Conservation (phyloP, 257 asterid species). For the Capsicum baccatum region DNA sequence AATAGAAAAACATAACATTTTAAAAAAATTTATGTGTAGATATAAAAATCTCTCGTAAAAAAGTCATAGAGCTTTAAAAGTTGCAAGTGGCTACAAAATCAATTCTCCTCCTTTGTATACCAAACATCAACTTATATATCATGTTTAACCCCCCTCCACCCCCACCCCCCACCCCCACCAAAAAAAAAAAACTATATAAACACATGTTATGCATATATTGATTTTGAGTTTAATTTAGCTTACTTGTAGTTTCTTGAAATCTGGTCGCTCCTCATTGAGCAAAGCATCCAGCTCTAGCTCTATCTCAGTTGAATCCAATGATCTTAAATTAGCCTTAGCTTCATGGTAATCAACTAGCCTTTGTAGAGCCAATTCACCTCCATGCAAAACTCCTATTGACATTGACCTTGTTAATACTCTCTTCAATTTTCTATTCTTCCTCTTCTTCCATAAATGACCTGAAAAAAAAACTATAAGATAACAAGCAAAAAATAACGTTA, state of each 20-base stretch:
- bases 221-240: neutral
- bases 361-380: slow-evolving; percentile 24
- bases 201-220: neutral
- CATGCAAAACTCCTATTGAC: slow-evolving; percentile 26
- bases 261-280: neutral
- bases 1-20: no score
- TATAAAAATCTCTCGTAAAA: no score
- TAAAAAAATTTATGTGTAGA: no score
- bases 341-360: slow-evolving; percentile 25
- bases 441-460: neutral
- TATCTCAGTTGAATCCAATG: neutral
- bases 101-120: no score
- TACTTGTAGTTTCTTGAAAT: slow-evolving; percentile 29
- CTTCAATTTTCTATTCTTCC: neutral
- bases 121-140: no score
- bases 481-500: neutral
- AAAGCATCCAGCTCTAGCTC: neutral
- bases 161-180: no score
- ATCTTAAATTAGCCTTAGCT: neutral
- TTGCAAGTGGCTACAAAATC: no score
- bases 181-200: neutral
- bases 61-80: no score
- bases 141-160: no score
- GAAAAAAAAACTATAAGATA: neutral
- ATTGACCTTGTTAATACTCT: neutral